Conservation (phyloP, 108 stramenopile species). For the Epithemia pelagica region DNA sequence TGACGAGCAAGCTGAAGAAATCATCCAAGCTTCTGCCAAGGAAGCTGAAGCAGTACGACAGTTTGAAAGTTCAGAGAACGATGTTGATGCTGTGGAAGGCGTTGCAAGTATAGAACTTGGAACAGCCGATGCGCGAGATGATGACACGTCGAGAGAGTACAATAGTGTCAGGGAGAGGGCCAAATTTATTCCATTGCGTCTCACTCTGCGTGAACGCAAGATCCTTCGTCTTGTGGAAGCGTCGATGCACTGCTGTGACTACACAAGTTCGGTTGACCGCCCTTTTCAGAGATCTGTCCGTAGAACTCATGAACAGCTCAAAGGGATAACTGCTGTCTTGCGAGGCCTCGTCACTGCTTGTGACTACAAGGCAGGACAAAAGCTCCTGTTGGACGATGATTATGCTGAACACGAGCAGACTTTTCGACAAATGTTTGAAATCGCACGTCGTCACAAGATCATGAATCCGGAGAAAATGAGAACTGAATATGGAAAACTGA, state of each 20-base stretch:
- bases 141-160: slow-evolving; percentile 1
- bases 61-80: slow-evolving; percentile 3
- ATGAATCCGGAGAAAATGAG: slow-evolving; percentile 88
- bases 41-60: slow-evolving; percentile 8
- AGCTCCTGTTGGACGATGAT: slow-evolving; percentile 24
- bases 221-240: slow-evolving; percentile 63
- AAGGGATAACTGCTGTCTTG: slow-evolving; percentile 47
- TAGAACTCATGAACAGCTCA: slow-evolving; percentile 36
- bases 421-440: slow-evolving; percentile 56
- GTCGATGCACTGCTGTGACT: slow-evolving; percentile 56
- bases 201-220: slow-evolving; percentile 53
- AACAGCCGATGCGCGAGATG: neutral
- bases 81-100: slow-evolving; percentile 6
- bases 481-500: slow-evolving; percentile 73
- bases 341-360: slow-evolving; percentile 54
- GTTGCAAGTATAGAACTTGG: slow-evolving; percentile 3
- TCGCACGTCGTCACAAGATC: slow-evolving; percentile 75
- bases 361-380: slow-evolving; percentile 50
- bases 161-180: slow-evolving; percentile 46
- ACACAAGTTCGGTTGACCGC: slow-evolving; percentile 52
- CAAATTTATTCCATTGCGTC: slow-evolving; percentile 68
- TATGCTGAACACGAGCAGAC: slow-evolving; percentile 22
- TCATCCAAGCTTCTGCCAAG: slow-evolving; percentile 25
- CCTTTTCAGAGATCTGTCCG: slow-evolving; percentile 26
- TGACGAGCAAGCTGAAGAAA: slow-evolving; percentile 17